Evolutionary conservation across 2,329 filamentous ascomycete species (phyloP).

Genomic region (Talaromyces sp.): DNA sequence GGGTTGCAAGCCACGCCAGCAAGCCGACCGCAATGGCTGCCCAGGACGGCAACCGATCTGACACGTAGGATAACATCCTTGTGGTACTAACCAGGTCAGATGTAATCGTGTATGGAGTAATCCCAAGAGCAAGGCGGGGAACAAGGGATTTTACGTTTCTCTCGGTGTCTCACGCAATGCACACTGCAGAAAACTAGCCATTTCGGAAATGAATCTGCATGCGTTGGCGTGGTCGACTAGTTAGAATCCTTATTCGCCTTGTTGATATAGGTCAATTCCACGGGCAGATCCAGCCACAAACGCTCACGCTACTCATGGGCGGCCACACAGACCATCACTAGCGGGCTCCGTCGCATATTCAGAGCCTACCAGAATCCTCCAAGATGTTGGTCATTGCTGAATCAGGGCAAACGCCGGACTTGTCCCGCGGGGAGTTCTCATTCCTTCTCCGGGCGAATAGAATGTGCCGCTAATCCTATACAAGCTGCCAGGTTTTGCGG

Average conservation of each 20-base stretch:
- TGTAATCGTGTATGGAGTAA: no score
- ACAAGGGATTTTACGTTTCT: background rate
- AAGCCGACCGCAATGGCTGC: background rate
- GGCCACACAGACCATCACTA: background rate
- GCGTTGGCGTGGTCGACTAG: background rate
- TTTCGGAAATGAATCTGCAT: background rate
- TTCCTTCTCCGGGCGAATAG: background rate
- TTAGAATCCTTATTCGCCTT: background rate
- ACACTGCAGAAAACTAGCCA: background rate
- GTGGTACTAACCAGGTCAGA: background rate
- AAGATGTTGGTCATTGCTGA: background rate
- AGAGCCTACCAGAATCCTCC: background rate
- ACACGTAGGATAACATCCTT: background rate
- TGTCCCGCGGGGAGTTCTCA: background rate
- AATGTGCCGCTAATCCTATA: background rate
- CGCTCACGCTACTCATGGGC: background rate
- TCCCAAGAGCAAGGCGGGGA: background rate
- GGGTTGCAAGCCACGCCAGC: conserved; percentile 2
- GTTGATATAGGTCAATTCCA: background rate
- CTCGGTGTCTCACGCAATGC: background rate
- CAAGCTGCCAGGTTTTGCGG: background rate
- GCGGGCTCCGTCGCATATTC: background rate
- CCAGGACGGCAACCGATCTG: background rate
- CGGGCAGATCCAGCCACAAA: background rate
- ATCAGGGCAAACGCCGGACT: background rate